Evolutionary conservation across 345 rosid species (phyloP), one percentile per base, ranked within the genome.

Genomic region (Luvunga scandens): DNA sequence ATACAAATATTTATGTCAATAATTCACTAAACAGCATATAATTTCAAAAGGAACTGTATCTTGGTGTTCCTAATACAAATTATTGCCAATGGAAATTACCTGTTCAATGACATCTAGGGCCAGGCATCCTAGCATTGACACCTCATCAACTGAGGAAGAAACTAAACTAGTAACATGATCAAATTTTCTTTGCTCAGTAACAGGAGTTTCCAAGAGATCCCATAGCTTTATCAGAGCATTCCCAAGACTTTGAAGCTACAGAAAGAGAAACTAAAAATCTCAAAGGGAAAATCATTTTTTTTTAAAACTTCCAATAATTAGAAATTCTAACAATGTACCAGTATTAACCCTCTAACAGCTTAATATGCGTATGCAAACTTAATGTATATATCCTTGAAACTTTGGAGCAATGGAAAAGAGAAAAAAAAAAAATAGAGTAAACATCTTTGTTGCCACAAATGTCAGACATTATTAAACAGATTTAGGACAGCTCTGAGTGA

Each of bases 211-310:
- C 93, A 92, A 87, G 63, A 95, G 93, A 63, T 86, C 79, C 97
- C 97, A 95, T 13, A 92, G 86, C 81, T 88, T 92, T 66, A 85
- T 82, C 82, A 95, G 81, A 14, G 71, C 85, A 77, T 81, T 77
- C 38, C 91, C 98, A 78, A 93, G 87, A 84, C 79, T 81, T 92
- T 93, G 91, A 82, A 95, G 87, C 97, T 92, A 78, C 72, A 83
- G 62, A 38, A 80, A 78, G 67, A 61, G 24, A 72, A 72, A 75
- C 75, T 21, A 62, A 77, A 24, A 61, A 77, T 14, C n/a, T 34
- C 28, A 8, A 34, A 53, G 50, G 3, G 69, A 63, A 39, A 75
- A 16, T 50, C 38, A 56, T 5, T 18, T 34, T 62, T 57, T 25
- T 22, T 9, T 36, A 19, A 64, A 39, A 42, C 31, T 48, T 68